These are phyloP conservation scores for Physcia stellaris DNA, from an alignment of 495 filamentous ascomycete species.

Conservation along the genomic window DNA sequence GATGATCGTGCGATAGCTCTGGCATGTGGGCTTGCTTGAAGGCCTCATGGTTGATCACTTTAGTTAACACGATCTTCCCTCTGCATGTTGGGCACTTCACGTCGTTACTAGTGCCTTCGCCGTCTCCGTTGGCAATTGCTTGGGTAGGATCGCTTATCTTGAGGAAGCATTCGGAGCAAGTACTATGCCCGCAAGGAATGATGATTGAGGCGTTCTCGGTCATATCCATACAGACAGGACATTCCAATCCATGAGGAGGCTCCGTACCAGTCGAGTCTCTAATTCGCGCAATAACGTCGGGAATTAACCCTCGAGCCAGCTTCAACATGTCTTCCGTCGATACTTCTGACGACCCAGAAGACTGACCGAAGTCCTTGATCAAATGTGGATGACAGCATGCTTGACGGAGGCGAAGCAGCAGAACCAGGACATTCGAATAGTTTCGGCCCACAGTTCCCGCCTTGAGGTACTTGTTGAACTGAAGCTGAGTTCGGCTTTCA, in stretches of 20 bases:
- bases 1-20: no score
- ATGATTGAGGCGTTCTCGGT: conserved; percentile 65
- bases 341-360: conserved; percentile 32
- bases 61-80: conserved; percentile 44
- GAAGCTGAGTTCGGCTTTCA: conserved; percentile 48
- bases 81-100: conserved; percentile 70
- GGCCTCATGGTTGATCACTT: conserved; percentile 55
- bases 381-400: conserved; percentile 87
- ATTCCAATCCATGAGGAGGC: conserved; percentile 44
- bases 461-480: conserved; percentile 68
- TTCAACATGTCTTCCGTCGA: conserved; percentile 43
- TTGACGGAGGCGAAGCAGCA: conserved; percentile 82
- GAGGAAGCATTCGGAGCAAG: conserved; percentile 67
- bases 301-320: conserved; percentile 49
- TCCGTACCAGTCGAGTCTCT: conserved; percentile 34
- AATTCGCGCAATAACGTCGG: conserved; percentile 53
- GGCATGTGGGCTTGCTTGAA: conserved; percentile 68
- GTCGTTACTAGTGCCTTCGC: conserved; percentile 27
- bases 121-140: conserved; percentile 41
- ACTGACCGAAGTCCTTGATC: conserved; percentile 57
- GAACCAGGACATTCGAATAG: conserved; percentile 72
- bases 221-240: conserved; percentile 71
- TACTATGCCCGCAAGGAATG: conserved; percentile 73
- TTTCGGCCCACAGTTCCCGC: conserved; percentile 59
- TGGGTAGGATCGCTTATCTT: conserved; percentile 50